phyloP scores from a whole-genome alignment of 108 stramenopile genomes.

The Nitzschia sp. region DNA sequence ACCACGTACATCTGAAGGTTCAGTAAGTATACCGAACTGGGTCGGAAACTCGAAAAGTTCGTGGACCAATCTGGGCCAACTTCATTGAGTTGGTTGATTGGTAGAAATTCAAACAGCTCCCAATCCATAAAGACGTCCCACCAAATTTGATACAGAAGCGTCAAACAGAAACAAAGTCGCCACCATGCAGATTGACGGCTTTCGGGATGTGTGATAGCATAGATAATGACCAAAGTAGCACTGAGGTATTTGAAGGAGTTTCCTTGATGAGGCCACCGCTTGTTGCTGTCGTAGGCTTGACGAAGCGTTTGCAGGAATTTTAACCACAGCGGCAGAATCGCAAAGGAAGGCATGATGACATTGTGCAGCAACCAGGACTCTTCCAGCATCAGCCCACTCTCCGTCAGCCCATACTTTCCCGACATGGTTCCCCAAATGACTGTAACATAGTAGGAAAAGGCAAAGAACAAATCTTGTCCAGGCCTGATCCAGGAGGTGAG shows the following conservation, averaged over 20 bases:
- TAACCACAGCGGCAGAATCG: conserved; percentile 73
- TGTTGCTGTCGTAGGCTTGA: conserved; percentile 70
- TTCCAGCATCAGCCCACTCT: conserved; percentile 55
- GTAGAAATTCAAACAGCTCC: conserved; percentile 76
- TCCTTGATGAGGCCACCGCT: conserved; percentile 84
- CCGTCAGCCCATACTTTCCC: conserved; percentile 54
- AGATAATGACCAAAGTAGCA: conserved; percentile 74
- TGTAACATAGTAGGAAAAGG: conserved; percentile 67
- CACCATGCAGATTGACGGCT: conserved; percentile 59
- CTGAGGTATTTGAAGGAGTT: conserved; percentile 81
- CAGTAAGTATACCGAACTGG: conserved; percentile 38
- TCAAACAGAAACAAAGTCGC: conserved; percentile 51
- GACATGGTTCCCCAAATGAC: conserved; percentile 66
- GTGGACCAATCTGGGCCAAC: conserved; percentile 28
- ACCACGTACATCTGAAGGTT: conserved; percentile 40
- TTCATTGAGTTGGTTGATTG: conserved; percentile 21
- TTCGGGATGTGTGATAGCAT: conserved; percentile 84
- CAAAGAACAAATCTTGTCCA: conserved; percentile 75
- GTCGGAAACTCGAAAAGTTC: conserved; percentile 52
- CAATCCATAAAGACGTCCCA: conserved; percentile 89
- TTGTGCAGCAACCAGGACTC: conserved; percentile 77
- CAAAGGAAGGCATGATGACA: conserved; percentile 66
- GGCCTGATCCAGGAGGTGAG: conserved; percentile 79
- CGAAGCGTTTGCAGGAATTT: conserved; percentile 82
- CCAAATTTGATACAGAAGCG: conserved; percentile 75